These are phyloP conservation scores for barley (Hordeum vulgare) DNA, from an alignment of 176 grass and related monocot species.

Conservation along the genomic window DNA sequence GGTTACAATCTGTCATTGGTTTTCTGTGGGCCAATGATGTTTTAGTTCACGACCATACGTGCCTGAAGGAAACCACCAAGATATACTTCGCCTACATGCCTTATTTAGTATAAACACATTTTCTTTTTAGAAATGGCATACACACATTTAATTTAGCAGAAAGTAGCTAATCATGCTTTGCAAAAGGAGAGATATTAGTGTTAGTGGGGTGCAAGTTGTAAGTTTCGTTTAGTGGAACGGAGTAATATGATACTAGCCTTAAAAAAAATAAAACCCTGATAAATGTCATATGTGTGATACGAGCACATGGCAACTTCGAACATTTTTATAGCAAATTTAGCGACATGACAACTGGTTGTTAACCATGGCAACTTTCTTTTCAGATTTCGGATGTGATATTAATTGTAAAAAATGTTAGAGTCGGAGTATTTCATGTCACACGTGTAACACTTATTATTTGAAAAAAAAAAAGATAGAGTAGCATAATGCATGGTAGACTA, in stretches of 20 bases:
- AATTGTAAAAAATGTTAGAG: too few species aligned
- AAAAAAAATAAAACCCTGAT: too few species aligned
- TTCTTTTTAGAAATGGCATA: neutral
- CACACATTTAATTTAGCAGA: neutral
- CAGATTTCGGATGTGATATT: too few species aligned
- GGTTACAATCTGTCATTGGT: neutral
- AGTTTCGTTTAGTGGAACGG: neutral
- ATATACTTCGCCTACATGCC: neutral
- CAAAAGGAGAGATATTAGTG: neutral
- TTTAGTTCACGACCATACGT: neutral
- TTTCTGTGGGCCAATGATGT: neutral
- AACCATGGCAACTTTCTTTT: too few species aligned
- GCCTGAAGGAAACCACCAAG: neutral
- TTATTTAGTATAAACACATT: neutral
- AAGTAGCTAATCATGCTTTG: neutral
- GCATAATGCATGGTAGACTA: neutral
- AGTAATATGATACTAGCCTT: neutral
- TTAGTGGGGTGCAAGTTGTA: neutral
- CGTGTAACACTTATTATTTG: too few species aligned
- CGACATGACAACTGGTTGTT: too few species aligned
- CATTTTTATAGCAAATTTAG: too few species aligned
- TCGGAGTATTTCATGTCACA: too few species aligned
- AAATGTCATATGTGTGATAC: too few species aligned
- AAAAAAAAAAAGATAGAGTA: neutral
- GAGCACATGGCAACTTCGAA: too few species aligned